Conservation (phyloP, 106 monocot genomes). For the Cymbidium sinense region DNA sequence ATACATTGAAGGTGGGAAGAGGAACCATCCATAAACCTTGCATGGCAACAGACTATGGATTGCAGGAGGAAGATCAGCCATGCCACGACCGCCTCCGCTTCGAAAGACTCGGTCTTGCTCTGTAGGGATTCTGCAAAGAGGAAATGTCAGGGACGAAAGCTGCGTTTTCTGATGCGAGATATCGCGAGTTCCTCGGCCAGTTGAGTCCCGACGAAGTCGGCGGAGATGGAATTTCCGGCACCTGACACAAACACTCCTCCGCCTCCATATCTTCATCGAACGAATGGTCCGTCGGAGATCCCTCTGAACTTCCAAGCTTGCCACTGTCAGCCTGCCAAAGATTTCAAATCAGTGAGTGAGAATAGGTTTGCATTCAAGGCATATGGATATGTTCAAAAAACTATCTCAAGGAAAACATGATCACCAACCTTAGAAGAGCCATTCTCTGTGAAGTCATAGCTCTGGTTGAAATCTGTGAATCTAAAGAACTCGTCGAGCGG, state of each 20-base stretch:
- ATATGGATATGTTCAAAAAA: not conserved
- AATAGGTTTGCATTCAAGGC: not conserved
- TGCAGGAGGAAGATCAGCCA: not conserved
- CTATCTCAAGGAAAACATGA: not conserved
- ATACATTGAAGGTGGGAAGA: not conserved
- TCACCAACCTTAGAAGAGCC: constrained; percentile 76
- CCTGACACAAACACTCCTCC: constrained; percentile 47
- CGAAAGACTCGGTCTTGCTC: not conserved
- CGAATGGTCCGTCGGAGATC: constrained; percentile 34
- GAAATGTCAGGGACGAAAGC: constrained; percentile 68
- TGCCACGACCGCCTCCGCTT: constrained; percentile 25
- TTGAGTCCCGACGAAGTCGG: constrained; percentile 75
- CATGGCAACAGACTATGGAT: no score
- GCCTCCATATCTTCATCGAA: constrained; percentile 37
- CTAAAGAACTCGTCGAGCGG: constrained; percentile 64
- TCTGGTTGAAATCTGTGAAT: constrained; percentile 43
- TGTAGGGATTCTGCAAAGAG: constrained; percentile 3
- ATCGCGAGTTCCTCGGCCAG: constrained; percentile 42
- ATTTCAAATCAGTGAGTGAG: not conserved
- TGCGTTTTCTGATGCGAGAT: constrained; percentile 20
- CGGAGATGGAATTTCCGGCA: constrained; percentile 74
- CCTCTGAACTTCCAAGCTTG: constrained; percentile 52
- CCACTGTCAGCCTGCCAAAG: constrained; percentile 44
- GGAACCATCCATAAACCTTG: not conserved
- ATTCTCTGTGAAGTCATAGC: constrained; percentile 50